Evolutionary conservation across 2,329 filamentous ascomycete genomes (phyloP).

Genomic region (Calonectria pauciramosa): DNA sequence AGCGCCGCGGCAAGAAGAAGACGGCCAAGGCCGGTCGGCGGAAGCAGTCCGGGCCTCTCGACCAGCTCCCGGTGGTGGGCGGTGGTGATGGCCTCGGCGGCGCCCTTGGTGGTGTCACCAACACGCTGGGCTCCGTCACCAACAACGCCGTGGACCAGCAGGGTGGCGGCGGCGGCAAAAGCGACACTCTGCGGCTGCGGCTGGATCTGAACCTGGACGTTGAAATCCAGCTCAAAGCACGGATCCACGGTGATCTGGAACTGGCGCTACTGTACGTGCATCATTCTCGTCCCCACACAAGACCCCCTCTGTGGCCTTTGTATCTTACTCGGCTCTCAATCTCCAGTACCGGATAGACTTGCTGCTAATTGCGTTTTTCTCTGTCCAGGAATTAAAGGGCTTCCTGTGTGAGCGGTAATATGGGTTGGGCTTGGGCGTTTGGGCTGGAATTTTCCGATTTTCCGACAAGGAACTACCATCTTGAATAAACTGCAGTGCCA

Average conservation of each 20-base stretch:
- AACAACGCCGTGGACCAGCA: conserved; percentile 54
- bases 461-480: background rate
- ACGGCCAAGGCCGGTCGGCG: conserved; percentile 45
- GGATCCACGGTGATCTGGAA: conserved; percentile 87
- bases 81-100: conserved; percentile 53
- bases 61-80: conserved; percentile 55
- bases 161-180: conserved; percentile 58
- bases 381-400: conserved; percentile 44
- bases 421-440: conserved; percentile 6
- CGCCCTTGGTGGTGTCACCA: conserved; percentile 55
- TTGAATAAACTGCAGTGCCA: background rate
- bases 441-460: background rate
- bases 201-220: conserved; percentile 87
- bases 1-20: conserved; percentile 48
- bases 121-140: conserved; percentile 57
- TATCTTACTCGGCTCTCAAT: conserved; percentile 46
- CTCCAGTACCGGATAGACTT: conserved; percentile 44
- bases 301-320: conserved; percentile 27
- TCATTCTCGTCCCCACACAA: background rate
- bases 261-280: conserved; percentile 74
- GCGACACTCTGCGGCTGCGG: conserved; percentile 76
- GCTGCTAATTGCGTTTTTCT: conserved; percentile 32
- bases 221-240: conserved; percentile 88
- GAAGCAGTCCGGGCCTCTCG: conserved; percentile 50
- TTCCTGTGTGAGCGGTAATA: conserved; percentile 21